Evolutionary conservation across 192 early-diverging fungal genomes (phyloP), one percentile per base, ranked within the genome.

Genomic region (Coemansia guatemalensis): DNA sequence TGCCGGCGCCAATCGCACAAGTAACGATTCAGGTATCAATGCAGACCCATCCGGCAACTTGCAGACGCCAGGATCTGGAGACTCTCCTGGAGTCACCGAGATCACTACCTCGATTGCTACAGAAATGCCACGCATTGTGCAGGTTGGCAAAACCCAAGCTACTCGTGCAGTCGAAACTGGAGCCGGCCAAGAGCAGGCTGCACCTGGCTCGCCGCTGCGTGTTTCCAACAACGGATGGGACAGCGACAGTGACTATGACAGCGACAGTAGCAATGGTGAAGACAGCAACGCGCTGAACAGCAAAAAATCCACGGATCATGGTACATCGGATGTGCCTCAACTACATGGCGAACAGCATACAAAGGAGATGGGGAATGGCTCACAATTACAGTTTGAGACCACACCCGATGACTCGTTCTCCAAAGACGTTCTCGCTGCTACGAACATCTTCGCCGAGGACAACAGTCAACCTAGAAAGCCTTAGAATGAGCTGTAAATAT

Each of bases 71-170:
- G 76, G 66, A 1, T 63, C 67, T 2, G 63, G 62, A 22, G 71
- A 58, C 9, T 59, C 56, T 8, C 26, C 70, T 11, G 60, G 50
- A 1, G 53, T 73, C 32, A 27, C 70, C 17, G 54, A 73, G 44
- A 30, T 58, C 8, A 53, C 64, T 3, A 58, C 67, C 25, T 44
- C 70, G 3, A 32, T 68, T 11, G 54, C 49, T 2, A 63, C 67
- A 9, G 66, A 78, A 60, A 59, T 64, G 65, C 67, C 75, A 23
- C 67, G 75, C 17, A 66, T 73, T 33, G 70, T 78, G 9, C 75
- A 78, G 51, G 63, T 73, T 18, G 65, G 48, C 27, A 48, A 61
- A 50, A 62, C 69, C 17, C 65, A 68, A 62, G 32, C 60, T 4
- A 48, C 53, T 6, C 69, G 65, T 44, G 35, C 61, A 4, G 17